phyloP scores from a whole-genome alignment of 768 basidiomycete species.

The Psilocybe tampanensis region DNA sequence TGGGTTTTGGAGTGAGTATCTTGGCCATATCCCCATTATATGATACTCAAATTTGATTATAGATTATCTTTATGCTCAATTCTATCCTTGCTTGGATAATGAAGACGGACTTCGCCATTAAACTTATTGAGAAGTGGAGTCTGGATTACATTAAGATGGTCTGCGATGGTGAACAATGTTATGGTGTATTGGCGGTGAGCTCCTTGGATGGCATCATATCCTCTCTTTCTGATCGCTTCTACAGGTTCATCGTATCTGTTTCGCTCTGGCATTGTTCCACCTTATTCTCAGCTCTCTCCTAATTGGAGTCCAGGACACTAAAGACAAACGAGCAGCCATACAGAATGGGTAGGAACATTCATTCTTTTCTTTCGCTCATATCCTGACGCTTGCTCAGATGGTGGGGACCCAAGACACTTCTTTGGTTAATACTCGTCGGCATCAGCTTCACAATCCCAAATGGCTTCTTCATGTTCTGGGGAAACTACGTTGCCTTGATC shows the following conservation, averaged over 20 bases:
- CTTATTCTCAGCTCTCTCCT: constrained; percentile 76
- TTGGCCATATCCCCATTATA: neutral
- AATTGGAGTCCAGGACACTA: constrained; percentile 87
- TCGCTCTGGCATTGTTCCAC: constrained; percentile 91
- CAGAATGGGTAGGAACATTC: constrained; percentile 84
- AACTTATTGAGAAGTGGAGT: constrained; percentile 88
- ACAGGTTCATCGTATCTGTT: constrained; percentile 94
- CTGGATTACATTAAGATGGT: constrained; percentile 99
- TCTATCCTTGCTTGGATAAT: constrained; percentile 97
- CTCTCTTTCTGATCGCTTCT: neutral
- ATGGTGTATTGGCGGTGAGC: constrained; percentile 91
- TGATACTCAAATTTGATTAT: neutral
- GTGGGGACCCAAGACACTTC: constrained; percentile 97
- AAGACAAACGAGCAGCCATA: constrained; percentile 89
- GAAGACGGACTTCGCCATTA: constrained; percentile 87
- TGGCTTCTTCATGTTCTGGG: constrained; percentile 98
- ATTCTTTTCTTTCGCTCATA: neutral
- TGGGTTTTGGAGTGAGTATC: constrained; percentile 85
- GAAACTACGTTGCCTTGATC: constrained; percentile 88
- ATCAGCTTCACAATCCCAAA: constrained; percentile 96
- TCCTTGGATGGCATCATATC: neutral
- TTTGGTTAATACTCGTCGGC: constrained; percentile 83
- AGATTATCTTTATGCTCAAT: constrained; percentile 96
- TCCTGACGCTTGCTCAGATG: constrained; percentile 53
- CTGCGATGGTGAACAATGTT: constrained; percentile 90